phyloP scores from a whole-genome alignment of 371 early-diverging fungal genomes.

The Circinella minor region DNA sequence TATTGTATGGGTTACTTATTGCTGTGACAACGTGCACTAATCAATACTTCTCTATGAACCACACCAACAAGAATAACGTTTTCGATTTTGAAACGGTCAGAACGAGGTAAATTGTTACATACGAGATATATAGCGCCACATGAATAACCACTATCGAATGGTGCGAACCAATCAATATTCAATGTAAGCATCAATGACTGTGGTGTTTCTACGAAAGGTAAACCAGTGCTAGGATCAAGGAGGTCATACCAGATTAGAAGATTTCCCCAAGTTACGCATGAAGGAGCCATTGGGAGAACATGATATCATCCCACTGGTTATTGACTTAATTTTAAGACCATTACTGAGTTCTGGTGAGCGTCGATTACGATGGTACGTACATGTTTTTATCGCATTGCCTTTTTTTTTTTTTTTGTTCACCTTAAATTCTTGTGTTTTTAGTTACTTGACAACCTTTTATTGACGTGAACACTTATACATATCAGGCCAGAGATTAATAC shows the following conservation, averaged over 20 bases:
- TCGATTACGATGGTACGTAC: no score
- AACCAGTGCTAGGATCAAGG: not conserved
- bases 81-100: no score
- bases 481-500: constrained; percentile 9
- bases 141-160: constrained; percentile 4
- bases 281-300: constrained; percentile 3
- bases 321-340: not conserved
- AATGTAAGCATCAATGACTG: constrained; percentile 10
- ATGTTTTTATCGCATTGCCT: not conserved
- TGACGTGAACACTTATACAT: not conserved
- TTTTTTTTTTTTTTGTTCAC: not conserved
- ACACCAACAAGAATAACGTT: no score
- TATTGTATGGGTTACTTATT: not conserved
- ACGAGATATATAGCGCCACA: constrained; percentile 18
- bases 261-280: not conserved
- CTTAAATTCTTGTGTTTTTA: not conserved
- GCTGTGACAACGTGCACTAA: not conserved
- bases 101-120: constrained; percentile 20
- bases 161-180: constrained; percentile 24
- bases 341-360: not conserved
- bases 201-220: not conserved
- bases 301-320: not conserved
- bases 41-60: not conserved
- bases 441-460: not conserved
- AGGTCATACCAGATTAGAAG: constrained; percentile 2